Evolutionary conservation across 495 filamentous ascomycete species (phyloP).

Genomic region (Penicillium argentinense): DNA sequence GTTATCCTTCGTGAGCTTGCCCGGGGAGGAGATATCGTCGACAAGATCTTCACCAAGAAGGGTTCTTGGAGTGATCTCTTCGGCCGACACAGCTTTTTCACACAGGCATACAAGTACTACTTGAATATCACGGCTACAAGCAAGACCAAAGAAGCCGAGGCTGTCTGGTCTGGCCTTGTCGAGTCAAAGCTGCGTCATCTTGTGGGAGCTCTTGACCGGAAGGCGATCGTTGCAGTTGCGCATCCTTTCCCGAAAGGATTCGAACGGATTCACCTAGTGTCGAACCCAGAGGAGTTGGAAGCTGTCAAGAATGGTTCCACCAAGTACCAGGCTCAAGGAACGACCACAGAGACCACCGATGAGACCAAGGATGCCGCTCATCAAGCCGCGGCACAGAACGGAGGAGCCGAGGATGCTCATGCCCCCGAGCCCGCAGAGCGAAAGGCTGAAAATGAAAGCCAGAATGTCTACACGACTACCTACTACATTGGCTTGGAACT

Average conservation of each 20-base stretch:
- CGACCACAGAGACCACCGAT: slow-evolving; percentile 59
- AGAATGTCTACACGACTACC: slow-evolving; percentile 76
- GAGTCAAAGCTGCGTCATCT: slow-evolving; percentile 89
- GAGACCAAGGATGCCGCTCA: slow-evolving; percentile 56
- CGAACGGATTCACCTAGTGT: slow-evolving; percentile 73
- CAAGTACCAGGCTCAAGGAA: slow-evolving; percentile 61
- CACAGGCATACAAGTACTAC: slow-evolving; percentile 89
- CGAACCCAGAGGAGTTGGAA: slow-evolving; percentile 66
- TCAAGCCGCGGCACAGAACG: slow-evolving; percentile 47
- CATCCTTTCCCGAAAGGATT: slow-evolving; percentile 94
- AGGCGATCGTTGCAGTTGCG: slow-evolving; percentile 73
- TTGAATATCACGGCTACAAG: slow-evolving; percentile 84
- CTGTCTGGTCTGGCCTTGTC: slow-evolving; percentile 85
- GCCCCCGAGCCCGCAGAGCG: slow-evolving; percentile 39
- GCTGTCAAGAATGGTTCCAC: slow-evolving; percentile 71
- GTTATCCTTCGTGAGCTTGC: slow-evolving; percentile 82
- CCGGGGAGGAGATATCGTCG: slow-evolving; percentile 73
- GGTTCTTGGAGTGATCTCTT: slow-evolving; percentile 86
- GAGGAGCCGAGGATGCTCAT: slow-evolving; percentile 46
- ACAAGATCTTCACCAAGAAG: slow-evolving; percentile 73
- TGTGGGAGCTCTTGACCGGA: slow-evolving; percentile 72
- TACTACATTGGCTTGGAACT: slow-evolving; percentile 84
- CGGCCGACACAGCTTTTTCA: slow-evolving; percentile 86
- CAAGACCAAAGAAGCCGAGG: slow-evolving; percentile 78
- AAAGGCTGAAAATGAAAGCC: slow-evolving; percentile 31